These are phyloP conservation scores for Lecanicillium sp. DNA, from an alignment of 2,329 filamentous ascomycete genomes.

Conservation along the genomic window DNA sequence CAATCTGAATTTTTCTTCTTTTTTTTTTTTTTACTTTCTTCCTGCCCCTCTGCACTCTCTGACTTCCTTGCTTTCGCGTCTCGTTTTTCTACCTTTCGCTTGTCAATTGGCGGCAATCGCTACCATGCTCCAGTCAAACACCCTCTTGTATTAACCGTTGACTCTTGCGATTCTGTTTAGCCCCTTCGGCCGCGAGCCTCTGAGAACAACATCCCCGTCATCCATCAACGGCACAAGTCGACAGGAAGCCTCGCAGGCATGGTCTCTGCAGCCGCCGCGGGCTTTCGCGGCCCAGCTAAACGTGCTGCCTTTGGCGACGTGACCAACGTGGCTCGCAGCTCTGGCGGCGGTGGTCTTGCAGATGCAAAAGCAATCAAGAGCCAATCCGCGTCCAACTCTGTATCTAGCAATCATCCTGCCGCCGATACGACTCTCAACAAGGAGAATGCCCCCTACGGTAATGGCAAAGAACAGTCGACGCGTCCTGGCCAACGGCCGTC, in stretches of 20 bases:
- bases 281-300: slow-evolving; percentile 47
- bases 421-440: slow-evolving; percentile 26
- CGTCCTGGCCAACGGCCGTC: slow-evolving; percentile 13
- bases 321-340: slow-evolving; percentile 54
- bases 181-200: slow-evolving; percentile 38
- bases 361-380: slow-evolving; percentile 26
- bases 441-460: slow-evolving; percentile 34
- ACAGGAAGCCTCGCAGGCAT: slow-evolving; percentile 45
- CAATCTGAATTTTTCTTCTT: not conserved
- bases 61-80: slow-evolving; percentile 3
- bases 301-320: slow-evolving; percentile 76
- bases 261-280: slow-evolving; percentile 16
- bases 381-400: slow-evolving; percentile 15
- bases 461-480: slow-evolving; percentile 12
- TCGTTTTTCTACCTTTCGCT: not conserved
- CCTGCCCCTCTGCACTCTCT: slow-evolving; percentile 3
- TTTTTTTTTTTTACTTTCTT: slow-evolving; percentile 2
- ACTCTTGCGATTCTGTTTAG: slow-evolving; percentile 15
- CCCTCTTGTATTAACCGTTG: not conserved
- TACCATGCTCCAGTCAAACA: not conserved
- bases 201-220: slow-evolving; percentile 41
- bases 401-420: slow-evolving; percentile 7
- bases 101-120: slow-evolving; percentile 7
- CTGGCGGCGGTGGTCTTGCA: slow-evolving; percentile 20
- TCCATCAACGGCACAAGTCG: slow-evolving; percentile 80